Percentiles rank a stretch among this genome's conserved stretches.
Evolutionary conservation across 2,329 filamentous ascomycete genomes (phyloP).

Genomic region (Tolypocladium cylindrosporum): DNA sequence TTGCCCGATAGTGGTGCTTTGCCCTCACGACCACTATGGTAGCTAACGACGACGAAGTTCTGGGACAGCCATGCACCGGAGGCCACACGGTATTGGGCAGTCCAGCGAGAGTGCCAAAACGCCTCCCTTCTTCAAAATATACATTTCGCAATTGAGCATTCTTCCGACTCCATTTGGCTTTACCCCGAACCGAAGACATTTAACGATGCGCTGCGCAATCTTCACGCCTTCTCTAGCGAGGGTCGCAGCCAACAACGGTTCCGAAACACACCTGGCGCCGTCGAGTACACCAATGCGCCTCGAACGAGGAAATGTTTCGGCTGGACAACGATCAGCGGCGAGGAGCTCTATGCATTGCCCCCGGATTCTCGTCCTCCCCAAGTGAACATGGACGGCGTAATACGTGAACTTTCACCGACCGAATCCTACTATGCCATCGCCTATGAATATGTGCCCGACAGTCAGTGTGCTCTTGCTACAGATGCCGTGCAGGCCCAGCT

Average conservation of each 20-base stretch:
- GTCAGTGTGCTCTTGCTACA: neutral
- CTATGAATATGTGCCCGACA: neutral
- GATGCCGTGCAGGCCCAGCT: neutral
- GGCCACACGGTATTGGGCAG: neutral
- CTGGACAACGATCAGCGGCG: neutral
- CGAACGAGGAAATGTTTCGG: no score
- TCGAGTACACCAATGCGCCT: no score
- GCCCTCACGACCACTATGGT: neutral
- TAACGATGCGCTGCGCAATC: no score
- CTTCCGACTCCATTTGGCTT: neutral
- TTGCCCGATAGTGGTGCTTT: neutral
- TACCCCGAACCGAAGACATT: neutral
- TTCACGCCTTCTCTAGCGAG: no score
- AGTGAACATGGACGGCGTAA: neutral
- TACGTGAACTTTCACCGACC: neutral
- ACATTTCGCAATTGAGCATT: constrained; percentile 1
- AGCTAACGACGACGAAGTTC: neutral
- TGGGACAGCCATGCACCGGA: neutral
- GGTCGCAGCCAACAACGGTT: neutral
- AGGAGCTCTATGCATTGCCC: no score
- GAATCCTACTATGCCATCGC: neutral
- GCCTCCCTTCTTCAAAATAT: constrained; percentile 1
- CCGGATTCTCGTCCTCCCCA: neutral
- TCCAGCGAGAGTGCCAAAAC: constrained; percentile 1
- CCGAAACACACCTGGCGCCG: neutral